Conservation (phyloP, 2,329 filamentous ascomycete species). For the Paracamarosporium sp. region DNA sequence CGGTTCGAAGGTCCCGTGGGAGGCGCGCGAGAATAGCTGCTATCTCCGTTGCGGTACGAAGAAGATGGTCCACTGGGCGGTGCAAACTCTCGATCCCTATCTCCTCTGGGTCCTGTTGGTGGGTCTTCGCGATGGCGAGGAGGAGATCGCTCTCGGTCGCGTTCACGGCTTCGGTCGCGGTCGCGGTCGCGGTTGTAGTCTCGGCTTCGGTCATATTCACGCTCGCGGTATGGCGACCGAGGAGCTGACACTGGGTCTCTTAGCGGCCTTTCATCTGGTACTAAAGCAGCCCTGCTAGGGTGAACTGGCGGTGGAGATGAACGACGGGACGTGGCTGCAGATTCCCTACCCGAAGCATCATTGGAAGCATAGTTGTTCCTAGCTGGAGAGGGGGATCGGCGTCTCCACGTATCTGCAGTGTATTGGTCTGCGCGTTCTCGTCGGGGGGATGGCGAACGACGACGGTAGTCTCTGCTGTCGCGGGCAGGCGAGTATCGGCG, state of each 20-base stretch:
- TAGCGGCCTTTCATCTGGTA: conserved; percentile 29
- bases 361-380: conserved; percentile 49
- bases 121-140: conserved; percentile 48
- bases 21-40: conserved; percentile 42
- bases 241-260: conserved; percentile 41
- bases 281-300: conserved; percentile 58
- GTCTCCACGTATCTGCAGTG: conserved; percentile 58
- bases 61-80: conserved; percentile 46
- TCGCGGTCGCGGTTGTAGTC: conserved; percentile 35
- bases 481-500: conserved; percentile 54
- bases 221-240: conserved; percentile 43
- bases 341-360: conserved; percentile 61
- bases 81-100: conserved; percentile 44
- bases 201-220: conserved; percentile 33
- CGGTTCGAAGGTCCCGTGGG: conserved; percentile 48
- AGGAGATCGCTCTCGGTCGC: conserved; percentile 41
- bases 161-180: conserved; percentile 25
- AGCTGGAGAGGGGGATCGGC: conserved; percentile 60
- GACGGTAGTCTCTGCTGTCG: conserved; percentile 56
- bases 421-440: conserved; percentile 57
- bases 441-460: conserved; percentile 61
- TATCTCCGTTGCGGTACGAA: conserved; percentile 46
- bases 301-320: conserved; percentile 66
- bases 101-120: conserved; percentile 42
- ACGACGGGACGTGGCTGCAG: conserved; percentile 64